phyloP scores from a whole-genome alignment of 1,284 basidiomycete genomes.

The Leccinum ambiguum region DNA sequence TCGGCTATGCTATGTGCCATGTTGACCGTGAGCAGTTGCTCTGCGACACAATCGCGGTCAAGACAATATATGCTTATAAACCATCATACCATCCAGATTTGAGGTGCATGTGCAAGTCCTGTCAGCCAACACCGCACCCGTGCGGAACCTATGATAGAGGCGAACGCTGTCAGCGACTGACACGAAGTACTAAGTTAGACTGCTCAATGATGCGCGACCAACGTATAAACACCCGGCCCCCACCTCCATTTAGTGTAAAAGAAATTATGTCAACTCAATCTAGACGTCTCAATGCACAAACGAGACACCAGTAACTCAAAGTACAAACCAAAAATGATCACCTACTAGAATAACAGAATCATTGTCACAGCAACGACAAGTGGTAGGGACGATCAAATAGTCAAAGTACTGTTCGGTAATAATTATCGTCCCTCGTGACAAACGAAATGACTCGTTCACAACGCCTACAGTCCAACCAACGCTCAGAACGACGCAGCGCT shows the following conservation, averaged over 20 bases:
- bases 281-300: not conserved
- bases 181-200: too few species aligned
- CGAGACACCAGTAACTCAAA: not conserved
- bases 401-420: slow-evolving; percentile 3
- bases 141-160: too few species aligned
- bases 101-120: too few species aligned
- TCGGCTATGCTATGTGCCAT: too few species aligned
- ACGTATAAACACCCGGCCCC: too few species aligned
- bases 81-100: too few species aligned
- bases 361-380: slow-evolving; percentile 20
- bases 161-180: too few species aligned
- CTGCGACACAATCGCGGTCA: too few species aligned
- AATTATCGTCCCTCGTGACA: slow-evolving; percentile 15
- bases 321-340: slow-evolving; percentile 13
- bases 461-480: not conserved
- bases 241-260: not conserved
- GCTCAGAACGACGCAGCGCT: slow-evolving; percentile 48
- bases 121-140: too few species aligned
- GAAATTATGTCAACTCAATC: not conserved
- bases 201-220: too few species aligned
- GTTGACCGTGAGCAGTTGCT: too few species aligned
- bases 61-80: too few species aligned
- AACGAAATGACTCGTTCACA: slow-evolving; percentile 1
- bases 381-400: not conserved
- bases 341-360: slow-evolving; percentile 13